A percentile compares a stretch with the other conserved stretches of the same genome.
These are phyloP conservation scores for Truncatella angustata DNA, from an alignment of 2,329 filamentous ascomycete species.

Conservation along the genomic window DNA sequence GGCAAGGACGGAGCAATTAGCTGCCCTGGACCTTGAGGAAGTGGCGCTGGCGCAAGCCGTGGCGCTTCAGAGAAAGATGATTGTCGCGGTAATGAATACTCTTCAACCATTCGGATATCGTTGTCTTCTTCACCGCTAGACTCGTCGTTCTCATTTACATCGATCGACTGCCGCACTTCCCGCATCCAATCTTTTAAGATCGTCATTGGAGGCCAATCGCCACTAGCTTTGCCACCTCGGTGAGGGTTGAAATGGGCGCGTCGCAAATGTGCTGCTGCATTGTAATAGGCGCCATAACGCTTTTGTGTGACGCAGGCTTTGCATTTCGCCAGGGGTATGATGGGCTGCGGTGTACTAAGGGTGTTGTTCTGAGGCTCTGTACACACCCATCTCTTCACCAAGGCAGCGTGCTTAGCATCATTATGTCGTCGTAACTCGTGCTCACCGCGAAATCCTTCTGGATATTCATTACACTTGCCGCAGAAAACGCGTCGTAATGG, in stretches of 20 bases:
- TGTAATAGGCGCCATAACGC: slow-evolving; percentile 58
- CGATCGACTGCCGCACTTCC: slow-evolving; percentile 51
- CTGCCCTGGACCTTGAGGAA: slow-evolving; percentile 25
- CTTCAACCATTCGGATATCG: slow-evolving; percentile 38
- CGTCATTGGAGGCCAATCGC: slow-evolving; percentile 58
- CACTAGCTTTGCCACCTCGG: slow-evolving; percentile 54
- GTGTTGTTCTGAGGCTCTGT: slow-evolving; percentile 44
- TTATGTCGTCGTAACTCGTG: slow-evolving; percentile 76
- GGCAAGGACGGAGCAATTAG: slow-evolving; percentile 30
- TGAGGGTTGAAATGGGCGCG: slow-evolving; percentile 57
- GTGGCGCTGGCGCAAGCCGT: slow-evolving; percentile 30
- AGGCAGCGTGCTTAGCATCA: slow-evolving; percentile 54
- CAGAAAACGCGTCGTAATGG: slow-evolving; percentile 74
- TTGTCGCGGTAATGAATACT: slow-evolving; percentile 44
- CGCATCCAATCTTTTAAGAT: slow-evolving; percentile 61
- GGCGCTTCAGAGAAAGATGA: slow-evolving; percentile 29
- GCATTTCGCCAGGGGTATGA: slow-evolving; percentile 52
- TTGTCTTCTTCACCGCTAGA: slow-evolving; percentile 54
- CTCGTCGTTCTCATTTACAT: slow-evolving; percentile 43
- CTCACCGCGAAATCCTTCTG: slow-evolving; percentile 85
- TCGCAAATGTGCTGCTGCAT: slow-evolving; percentile 56
- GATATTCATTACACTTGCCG: slow-evolving; percentile 74
- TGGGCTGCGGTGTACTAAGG: slow-evolving; percentile 41
- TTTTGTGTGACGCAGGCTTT: slow-evolving; percentile 57
- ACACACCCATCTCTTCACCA: slow-evolving; percentile 57